phyloP scores from a whole-genome alignment of 352 stramenopile species.

The Peronospora tabacina region DNA sequence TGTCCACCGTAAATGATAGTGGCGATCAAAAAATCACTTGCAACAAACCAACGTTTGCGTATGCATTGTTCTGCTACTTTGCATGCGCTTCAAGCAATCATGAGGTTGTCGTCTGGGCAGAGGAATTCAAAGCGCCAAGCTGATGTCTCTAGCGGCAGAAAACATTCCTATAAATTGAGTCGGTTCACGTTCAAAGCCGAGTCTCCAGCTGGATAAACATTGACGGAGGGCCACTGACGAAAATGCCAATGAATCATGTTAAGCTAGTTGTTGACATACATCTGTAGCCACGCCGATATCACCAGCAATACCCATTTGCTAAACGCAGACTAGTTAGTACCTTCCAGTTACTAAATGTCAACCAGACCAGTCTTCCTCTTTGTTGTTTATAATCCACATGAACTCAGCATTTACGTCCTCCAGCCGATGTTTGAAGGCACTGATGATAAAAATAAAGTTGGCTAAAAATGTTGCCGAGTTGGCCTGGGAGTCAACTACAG shows the following conservation, averaged over 20 bases:
- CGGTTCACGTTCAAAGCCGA: no score
- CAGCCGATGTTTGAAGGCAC: conserved; percentile 47
- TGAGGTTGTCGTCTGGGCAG: conserved; percentile 22
- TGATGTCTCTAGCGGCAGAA: no score
- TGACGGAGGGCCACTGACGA: no score
- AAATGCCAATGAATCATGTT: no score
- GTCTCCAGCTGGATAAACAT: no score
- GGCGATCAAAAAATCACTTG: conserved; percentile 82
- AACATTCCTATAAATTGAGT: no score
- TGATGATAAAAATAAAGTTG: conserved; percentile 50
- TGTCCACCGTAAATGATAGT: conserved; percentile 93
- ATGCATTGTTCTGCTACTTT: conserved; percentile 60
- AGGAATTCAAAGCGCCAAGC: conserved; percentile 12
- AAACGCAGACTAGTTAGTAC: no score
- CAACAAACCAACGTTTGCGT: conserved; percentile 81
- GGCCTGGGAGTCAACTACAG: conserved; percentile 51
- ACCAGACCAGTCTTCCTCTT: conserved; percentile 40
- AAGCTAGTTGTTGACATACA: no score
- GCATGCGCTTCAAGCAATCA: conserved; percentile 60
- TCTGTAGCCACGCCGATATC: no score
- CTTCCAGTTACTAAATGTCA: no score
- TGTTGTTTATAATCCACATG: conserved; percentile 90
- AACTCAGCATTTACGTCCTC: conserved; percentile 89
- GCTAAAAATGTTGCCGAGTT: conserved; percentile 67
- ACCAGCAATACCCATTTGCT: no score